Base-by-base conservation (phyloP, 2,329 filamentous ascomycete genomes). In the Aureobasidium uvarum region DNA sequence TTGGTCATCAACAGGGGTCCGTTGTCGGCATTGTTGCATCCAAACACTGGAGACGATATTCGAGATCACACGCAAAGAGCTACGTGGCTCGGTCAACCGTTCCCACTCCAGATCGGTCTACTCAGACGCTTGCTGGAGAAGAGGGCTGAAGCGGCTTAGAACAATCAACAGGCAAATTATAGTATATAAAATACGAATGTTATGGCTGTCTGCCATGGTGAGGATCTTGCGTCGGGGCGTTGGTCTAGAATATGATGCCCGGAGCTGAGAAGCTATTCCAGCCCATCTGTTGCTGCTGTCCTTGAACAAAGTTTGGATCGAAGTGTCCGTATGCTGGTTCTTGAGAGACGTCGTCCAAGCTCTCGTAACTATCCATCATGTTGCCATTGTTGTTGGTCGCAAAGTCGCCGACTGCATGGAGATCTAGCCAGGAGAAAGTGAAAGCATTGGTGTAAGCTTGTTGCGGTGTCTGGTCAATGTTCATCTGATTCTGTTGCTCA, bases 1-100 rank as follows among this genome's bases (percentile, higher is more conserved):
- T 79, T 96, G 36, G 84, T 91, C 36, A 85, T 96, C 66, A 88
- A 93, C 77, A 83, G 92, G 5, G 92, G 92, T 0, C 90, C 91
- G 2, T 76, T 96, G 67, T 92, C 89, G 55, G 92, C 81, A 4
- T 79, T 97, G 23, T 76, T 96, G 1, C 93, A 96, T 75, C 92
- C 92, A 0, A 96, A 96, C 72, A 92, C 89, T 0, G 81, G 83
- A n/a, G 83, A 87, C 46, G 81, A 83, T 66, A 72, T 80, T 66
- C 77, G 84, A 52, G 86, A 91, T 72, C 88, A 91, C 72, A 83
- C 87, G 36, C 82, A 89, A 72, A 77, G 86, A 46, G 89, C 89
- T 1, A 90, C 86, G 10, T 92, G 90, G 89, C 83, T 92, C 82
- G 89, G 90, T 0, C 84, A 89, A 72, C 83, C 81, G 63, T 69